Conservation (phyloP, 129 eudicot genomes). For the Chrysanthemum lavandulifolium region DNA sequence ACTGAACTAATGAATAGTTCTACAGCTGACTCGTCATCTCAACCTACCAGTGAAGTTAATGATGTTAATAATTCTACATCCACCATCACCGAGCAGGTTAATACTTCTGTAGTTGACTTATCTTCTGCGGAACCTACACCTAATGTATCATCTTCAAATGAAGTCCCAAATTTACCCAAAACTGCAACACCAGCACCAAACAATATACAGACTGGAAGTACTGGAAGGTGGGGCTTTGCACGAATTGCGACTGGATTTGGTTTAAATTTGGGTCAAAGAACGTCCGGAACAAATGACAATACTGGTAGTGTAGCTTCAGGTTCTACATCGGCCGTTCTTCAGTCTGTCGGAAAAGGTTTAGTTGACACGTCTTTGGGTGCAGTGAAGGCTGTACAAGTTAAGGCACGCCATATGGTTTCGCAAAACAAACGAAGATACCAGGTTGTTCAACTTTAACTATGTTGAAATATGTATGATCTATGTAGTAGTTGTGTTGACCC, state of each 20-base stretch:
- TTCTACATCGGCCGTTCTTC: conserved; percentile 60
- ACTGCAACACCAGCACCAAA: conserved; percentile 34
- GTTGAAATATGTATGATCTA: background rate
- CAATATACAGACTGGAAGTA: conserved; percentile 41
- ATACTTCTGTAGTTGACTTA: conserved; percentile 31
- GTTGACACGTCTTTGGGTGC: conserved; percentile 91
- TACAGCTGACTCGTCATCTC: conserved; percentile 38
- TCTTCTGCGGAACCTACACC: conserved; percentile 40
- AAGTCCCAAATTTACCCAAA: conserved; percentile 42
- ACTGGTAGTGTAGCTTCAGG: conserved; percentile 34
- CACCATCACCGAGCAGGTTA: conserved; percentile 27
- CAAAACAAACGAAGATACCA: conserved; percentile 98
- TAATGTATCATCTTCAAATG: conserved; percentile 49
- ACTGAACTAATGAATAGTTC: conserved; percentile 32
- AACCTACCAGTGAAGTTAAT: conserved; percentile 33
- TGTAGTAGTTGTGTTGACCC: background rate
- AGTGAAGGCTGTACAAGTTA: conserved; percentile 94
- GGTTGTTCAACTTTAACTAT: conserved; percentile 38
- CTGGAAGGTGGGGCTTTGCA: conserved; percentile 57
- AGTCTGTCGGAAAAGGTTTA: conserved; percentile 72
- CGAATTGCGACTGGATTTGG: conserved; percentile 72
- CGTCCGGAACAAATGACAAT: conserved; percentile 39
- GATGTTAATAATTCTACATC: conserved; percentile 38
- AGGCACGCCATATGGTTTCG: conserved; percentile 93
- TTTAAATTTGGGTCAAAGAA: conserved; percentile 36